These are phyloP conservation scores for Tetradesmus obliquus DNA, from an alignment of 139 green algal species.

Conservation along the genomic window DNA sequence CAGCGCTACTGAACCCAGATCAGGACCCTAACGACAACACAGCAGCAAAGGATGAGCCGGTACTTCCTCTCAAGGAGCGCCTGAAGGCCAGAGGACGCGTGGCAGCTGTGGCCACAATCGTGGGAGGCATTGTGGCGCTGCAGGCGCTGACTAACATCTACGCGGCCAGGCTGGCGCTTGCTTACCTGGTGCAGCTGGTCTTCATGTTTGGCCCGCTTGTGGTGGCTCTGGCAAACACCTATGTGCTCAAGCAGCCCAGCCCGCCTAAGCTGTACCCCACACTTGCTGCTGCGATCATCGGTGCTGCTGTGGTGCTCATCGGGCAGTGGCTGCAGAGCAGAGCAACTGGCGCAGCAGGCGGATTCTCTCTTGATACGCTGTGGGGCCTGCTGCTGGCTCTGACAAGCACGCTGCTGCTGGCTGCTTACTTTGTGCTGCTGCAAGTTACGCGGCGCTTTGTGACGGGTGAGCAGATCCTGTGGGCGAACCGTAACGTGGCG, in stretches of 20 bases:
- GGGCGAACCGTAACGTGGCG: background rate
- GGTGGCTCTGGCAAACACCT: constrained; percentile 1
- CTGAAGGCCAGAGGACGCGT: background rate
- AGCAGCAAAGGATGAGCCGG: background rate
- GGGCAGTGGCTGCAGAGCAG: background rate
- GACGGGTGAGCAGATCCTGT: constrained; percentile 12
- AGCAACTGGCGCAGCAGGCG: background rate
- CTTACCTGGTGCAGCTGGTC: constrained; percentile 23
- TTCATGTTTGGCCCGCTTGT: constrained; percentile 14
- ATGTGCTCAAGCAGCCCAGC: background rate
- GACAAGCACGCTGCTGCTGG: background rate
- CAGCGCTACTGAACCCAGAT: background rate
- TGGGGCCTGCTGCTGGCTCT: background rate
- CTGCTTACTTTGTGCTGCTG: background rate
- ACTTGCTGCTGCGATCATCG: background rate
- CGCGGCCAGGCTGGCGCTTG: background rate
- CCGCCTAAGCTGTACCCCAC: background rate
- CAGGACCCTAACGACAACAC: background rate
- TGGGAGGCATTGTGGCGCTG: background rate
- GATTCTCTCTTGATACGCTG: background rate
- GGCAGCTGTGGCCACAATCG: background rate
- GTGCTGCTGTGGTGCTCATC: background rate
- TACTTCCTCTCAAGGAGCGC: background rate
- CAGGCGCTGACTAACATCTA: background rate
- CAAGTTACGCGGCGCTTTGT: background rate